A percentile compares a stretch with the other conserved stretches of the same genome.
Evolutionary conservation across 225 moss, liverwort and hornwort species (phyloP).

Genomic region (Climacium dendroides): DNA sequence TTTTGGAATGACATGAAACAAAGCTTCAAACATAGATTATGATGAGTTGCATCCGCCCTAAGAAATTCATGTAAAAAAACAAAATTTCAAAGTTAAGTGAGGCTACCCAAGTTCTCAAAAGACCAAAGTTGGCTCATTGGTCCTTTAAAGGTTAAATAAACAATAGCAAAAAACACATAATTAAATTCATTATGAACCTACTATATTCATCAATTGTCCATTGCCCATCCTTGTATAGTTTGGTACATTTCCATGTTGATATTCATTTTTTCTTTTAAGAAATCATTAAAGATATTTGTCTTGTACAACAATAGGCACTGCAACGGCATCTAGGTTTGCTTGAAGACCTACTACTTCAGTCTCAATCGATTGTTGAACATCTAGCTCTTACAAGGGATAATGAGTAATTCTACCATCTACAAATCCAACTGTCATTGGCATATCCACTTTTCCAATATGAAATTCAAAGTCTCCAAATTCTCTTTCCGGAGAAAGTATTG

Average conservation of each 20-base stretch:
- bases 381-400: fast-evolving
- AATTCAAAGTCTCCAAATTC: neutral
- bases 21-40: too few relatives aligned
- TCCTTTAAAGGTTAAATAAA: too few relatives aligned
- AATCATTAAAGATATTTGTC: neutral
- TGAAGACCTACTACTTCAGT: neutral
- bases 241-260: fast-evolving
- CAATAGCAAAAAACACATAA: too few relatives aligned
- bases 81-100: too few relatives aligned
- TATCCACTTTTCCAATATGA: neutral
- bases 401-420: neutral
- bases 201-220: neutral
- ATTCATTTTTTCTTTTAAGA: too few relatives aligned
- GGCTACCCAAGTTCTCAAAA: too few relatives aligned
- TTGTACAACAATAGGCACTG: neutral
- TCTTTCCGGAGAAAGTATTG: fast-evolving
- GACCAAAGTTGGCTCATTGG: too few relatives aligned
- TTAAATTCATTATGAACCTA: neutral
- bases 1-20: too few relatives aligned
- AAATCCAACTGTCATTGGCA: fast-evolving
- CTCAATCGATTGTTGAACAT: neutral
- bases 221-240: neutral
- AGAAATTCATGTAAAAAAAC: too few relatives aligned
- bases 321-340: neutral
- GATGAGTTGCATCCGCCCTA: too few relatives aligned